Conservation (phyloP, 2,329 filamentous ascomycete species). For the Arthrobotrys megalospora region DNA sequence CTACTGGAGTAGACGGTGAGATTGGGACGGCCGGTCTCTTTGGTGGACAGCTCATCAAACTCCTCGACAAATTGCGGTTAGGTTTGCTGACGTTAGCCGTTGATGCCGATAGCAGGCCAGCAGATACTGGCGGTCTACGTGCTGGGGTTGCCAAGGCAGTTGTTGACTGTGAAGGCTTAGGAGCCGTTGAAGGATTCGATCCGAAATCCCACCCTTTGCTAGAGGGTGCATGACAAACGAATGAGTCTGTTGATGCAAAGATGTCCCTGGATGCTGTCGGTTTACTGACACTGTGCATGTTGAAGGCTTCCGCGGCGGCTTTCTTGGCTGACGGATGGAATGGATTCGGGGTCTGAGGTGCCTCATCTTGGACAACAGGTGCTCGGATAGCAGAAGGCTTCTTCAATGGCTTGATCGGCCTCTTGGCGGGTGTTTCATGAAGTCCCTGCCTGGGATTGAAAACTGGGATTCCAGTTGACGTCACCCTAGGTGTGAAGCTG, state of each 20-base stretch:
- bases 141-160: constrained; percentile 42
- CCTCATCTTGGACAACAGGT: not conserved
- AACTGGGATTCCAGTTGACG: not conserved
- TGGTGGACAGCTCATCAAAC: constrained; percentile 49
- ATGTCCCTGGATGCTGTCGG: constrained; percentile 10
- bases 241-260: constrained; percentile 40
- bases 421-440: constrained; percentile 43
- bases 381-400: constrained; percentile 35
- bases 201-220: constrained; percentile 50
- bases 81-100: constrained; percentile 21
- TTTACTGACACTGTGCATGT: constrained; percentile 4
- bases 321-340: constrained; percentile 34
- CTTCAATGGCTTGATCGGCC: constrained; percentile 42
- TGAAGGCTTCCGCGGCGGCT: constrained; percentile 8
- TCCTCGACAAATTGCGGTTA: constrained; percentile 4
- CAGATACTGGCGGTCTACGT: constrained; percentile 24
- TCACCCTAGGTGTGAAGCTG: not conserved
- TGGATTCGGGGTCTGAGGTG: constrained; percentile 8
- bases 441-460: constrained; percentile 17
- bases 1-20: constrained; percentile 17
- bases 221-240: constrained; percentile 42
- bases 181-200: constrained; percentile 2
- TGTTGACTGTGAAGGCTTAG: not conserved
- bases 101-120: constrained; percentile 35
- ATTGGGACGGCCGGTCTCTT: constrained; percentile 37